phyloP scores from a whole-genome alignment of 164 flowering plant species.

The Vitis riparia region DNA sequence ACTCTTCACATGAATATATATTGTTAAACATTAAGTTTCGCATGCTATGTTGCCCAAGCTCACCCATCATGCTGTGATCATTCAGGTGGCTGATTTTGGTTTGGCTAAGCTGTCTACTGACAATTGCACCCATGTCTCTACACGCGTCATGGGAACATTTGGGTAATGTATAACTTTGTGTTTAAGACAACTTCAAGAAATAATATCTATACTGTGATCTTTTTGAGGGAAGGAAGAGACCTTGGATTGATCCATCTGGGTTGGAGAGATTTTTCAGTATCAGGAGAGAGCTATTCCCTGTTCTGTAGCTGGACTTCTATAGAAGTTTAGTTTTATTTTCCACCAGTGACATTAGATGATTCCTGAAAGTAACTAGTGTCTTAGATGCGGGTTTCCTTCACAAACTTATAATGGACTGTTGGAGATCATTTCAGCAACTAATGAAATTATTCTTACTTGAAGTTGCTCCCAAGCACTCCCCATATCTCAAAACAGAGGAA shows the following conservation, averaged over 20 bases:
- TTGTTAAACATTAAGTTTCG: background rate
- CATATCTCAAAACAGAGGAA: background rate
- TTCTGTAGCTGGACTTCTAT: no score
- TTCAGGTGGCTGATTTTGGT: constrained; percentile 86
- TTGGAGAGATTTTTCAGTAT: no score
- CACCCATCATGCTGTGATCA: background rate
- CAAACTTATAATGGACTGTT: no score
- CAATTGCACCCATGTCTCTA: constrained; percentile 75
- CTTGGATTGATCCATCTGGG: no score
- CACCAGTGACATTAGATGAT: no score
- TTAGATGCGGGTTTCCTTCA: no score
- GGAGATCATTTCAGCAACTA: background rate
- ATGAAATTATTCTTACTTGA: background rate
- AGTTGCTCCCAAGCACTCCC: background rate
- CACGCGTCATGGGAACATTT: constrained; percentile 88
- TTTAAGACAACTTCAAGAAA: no score
- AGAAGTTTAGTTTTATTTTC: no score
- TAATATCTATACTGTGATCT: no score
- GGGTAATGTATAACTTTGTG: constrained; percentile 41
- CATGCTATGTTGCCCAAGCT: background rate
- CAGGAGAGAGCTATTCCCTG: no score
- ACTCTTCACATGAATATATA: background rate
- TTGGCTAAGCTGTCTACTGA: constrained; percentile 73
- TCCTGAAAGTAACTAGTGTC: no score
- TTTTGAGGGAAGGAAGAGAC: no score